These are phyloP conservation scores for Xylaria venustula DNA, from an alignment of 495 filamentous ascomycete genomes.

Conservation along the genomic window DNA sequence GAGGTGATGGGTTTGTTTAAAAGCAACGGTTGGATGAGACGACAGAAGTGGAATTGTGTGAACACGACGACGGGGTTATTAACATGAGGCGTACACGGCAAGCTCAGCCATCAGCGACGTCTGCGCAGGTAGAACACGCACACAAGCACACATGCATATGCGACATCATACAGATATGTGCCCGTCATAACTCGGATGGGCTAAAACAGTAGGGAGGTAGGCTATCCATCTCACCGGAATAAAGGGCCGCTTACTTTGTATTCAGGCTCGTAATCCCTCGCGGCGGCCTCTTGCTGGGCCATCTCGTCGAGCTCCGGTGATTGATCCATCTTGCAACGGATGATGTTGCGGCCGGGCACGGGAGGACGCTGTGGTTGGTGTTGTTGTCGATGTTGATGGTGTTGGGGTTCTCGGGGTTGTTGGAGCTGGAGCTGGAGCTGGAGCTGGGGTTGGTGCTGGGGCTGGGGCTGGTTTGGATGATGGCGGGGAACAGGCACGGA, in stretches of 20 bases:
- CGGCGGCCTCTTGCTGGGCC: slow-evolving; percentile 54
- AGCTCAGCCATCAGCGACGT: neutral
- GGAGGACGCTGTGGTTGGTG: slow-evolving; percentile 13
- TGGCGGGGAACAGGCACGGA: slow-evolving; percentile 22
- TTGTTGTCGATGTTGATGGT: slow-evolving; percentile 4
- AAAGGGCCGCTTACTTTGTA: slow-evolving; percentile 55
- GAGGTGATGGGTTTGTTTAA: neutral
- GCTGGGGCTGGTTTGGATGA: slow-evolving; percentile 22
- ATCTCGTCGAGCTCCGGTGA: slow-evolving; percentile 35
- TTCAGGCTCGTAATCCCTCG: slow-evolving; percentile 64
- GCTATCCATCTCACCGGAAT: slow-evolving; percentile 6
- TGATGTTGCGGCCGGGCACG: neutral
- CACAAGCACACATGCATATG: neutral
- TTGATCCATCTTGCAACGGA: slow-evolving; percentile 37
- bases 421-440: slow-evolving; percentile 16
- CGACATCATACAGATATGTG: neutral
- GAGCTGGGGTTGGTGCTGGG: slow-evolving; percentile 17
- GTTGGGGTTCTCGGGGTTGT: slow-evolving; percentile 6
- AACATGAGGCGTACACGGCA: neutral
- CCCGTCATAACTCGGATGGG: neutral
- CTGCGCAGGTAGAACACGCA: neutral
- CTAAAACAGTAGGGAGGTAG: neutral
- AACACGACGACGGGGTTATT: neutral
- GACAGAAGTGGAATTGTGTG: neutral
- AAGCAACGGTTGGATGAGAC: neutral